These are phyloP conservation scores for Astrocystis sublimbata DNA, from an alignment of 495 filamentous ascomycete genomes.

Conservation along the genomic window DNA sequence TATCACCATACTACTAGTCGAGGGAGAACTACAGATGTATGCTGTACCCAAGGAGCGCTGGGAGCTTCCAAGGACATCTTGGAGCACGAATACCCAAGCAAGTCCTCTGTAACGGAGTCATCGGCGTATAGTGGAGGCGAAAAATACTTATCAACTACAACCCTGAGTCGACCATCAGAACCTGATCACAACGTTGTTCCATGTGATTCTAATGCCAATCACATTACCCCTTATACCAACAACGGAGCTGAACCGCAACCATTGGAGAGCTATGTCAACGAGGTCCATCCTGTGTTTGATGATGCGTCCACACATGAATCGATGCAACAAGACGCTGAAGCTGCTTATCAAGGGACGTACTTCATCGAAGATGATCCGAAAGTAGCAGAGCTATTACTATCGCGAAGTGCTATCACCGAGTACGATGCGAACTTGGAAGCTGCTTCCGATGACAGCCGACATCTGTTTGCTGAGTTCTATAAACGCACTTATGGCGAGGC, in stretches of 20 bases:
- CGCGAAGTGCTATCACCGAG: not conserved
- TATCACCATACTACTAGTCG: not conserved
- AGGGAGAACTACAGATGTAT: not conserved
- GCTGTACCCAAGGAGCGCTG: not conserved
- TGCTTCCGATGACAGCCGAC: not conserved
- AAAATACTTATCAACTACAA: not conserved
- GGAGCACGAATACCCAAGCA: not conserved
- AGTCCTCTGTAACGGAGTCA: not conserved
- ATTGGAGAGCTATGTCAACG: not conserved
- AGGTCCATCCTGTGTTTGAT: too few relatives aligned
- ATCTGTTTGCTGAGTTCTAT: slow-evolving; percentile 7
- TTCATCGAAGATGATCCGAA: not conserved
- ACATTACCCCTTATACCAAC: not conserved
- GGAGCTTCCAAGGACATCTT: not conserved
- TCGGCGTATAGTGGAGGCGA: not conserved
- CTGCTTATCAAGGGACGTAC: not conserved
- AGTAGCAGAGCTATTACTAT: not conserved
- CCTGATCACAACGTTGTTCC: not conserved
- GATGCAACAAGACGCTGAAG: not conserved
- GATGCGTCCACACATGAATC: not conserved
- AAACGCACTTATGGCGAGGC: not conserved
- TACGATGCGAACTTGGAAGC: not conserved
- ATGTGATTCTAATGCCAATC: not conserved
- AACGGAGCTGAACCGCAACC: not conserved
- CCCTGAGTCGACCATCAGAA: not conserved